These are phyloP conservation scores for Pleurotus cornucopiae DNA, from an alignment of 768 basidiomycete genomes.

Conservation along the genomic window DNA sequence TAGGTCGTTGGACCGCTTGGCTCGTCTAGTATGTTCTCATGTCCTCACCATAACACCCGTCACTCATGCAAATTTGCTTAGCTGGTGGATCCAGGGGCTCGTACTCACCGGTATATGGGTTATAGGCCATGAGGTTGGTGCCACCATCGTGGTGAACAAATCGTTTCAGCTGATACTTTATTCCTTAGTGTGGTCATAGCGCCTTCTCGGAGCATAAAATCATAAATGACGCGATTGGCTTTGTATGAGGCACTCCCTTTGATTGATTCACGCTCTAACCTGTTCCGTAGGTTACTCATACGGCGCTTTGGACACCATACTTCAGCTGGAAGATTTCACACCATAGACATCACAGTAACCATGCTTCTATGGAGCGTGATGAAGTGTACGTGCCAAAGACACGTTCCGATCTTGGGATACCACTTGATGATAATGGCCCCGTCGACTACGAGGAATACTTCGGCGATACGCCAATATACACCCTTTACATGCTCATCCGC, in stretches of 20 bases:
- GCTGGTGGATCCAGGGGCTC: neutral
- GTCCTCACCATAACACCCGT: neutral
- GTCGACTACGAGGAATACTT: slow-evolving; percentile 54
- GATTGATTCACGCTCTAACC: neutral
- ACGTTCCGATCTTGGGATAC: slow-evolving; percentile 47
- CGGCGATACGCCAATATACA: slow-evolving; percentile 60
- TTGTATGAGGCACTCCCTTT: slow-evolving; percentile 28
- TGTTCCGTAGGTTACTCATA: slow-evolving; percentile 33
- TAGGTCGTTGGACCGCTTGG: neutral
- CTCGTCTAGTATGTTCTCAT: neutral
- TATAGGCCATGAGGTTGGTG: neutral
- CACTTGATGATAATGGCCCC: slow-evolving; percentile 30
- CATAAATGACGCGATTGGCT: slow-evolving; percentile 47
- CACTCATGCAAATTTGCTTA: neutral
- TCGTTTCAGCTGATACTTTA: slow-evolving; percentile 26
- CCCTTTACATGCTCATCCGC: slow-evolving; percentile 48
- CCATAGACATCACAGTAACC: slow-evolving; percentile 47
- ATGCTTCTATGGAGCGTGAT: slow-evolving; percentile 51
- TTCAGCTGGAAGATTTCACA: slow-evolving; percentile 55
- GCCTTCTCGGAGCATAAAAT: slow-evolving; percentile 47
- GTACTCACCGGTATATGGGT: neutral
- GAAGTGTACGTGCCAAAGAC: slow-evolving; percentile 63
- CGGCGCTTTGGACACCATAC: slow-evolving; percentile 48
- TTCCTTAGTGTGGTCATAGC: slow-evolving; percentile 46
- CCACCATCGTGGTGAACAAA: slow-evolving; percentile 33